These are phyloP conservation scores for Selaginella tamariscina DNA, from an alignment of 75 land plant genomes.

Conservation along the genomic window DNA sequence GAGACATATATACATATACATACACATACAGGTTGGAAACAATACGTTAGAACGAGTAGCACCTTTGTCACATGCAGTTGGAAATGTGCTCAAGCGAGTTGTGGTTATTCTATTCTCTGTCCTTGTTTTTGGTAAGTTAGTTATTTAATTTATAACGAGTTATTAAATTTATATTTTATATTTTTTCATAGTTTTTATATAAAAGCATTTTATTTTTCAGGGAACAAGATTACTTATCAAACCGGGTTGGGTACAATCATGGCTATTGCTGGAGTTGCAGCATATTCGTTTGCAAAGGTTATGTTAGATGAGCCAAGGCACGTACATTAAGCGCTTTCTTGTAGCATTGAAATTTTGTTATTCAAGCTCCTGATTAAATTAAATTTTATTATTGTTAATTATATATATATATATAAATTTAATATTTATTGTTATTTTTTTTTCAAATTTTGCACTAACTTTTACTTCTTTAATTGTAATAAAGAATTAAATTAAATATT, in stretches of 20 bases:
- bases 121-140: slow-evolving; percentile 10
- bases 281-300: background rate
- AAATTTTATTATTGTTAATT: too few species aligned
- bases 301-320: background rate
- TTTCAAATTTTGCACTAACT: too few species aligned
- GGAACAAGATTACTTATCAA: background rate
- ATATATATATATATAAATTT: too few species aligned
- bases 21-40: slow-evolving; percentile 10
- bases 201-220: background rate
- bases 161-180: background rate
- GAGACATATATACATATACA: too few species aligned
- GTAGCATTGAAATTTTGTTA: too few species aligned
- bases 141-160: too few species aligned
- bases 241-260: slow-evolving; percentile 1
- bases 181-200: background rate
- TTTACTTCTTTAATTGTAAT: too few species aligned
- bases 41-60: slow-evolving; percentile 10
- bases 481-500: too few species aligned
- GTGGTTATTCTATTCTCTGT: slow-evolving; percentile 10
- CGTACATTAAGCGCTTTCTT: too few species aligned
- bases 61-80: slow-evolving; percentile 10
- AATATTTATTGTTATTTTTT: too few species aligned
- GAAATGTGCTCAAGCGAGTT: slow-evolving; percentile 5
- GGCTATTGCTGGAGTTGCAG: slow-evolving; percentile 6
- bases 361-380: too few species aligned